These are phyloP conservation scores for Kurtzmaniella quercitrusa DNA, from an alignment of 1,139 yeast species.

Conservation along the genomic window DNA sequence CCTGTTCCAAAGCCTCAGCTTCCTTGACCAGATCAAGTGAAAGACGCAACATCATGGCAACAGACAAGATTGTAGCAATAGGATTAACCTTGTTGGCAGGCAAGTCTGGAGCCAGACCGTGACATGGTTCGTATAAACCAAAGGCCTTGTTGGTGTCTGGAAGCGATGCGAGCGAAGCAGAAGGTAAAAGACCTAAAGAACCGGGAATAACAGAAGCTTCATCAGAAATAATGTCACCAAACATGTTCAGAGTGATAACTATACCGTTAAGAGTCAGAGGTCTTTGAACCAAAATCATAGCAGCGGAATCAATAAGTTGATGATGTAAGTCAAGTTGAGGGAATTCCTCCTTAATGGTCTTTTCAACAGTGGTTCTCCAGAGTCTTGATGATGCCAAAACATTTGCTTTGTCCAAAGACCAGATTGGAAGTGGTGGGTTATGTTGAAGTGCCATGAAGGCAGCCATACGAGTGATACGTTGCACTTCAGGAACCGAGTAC, in stretches of 20 bases:
- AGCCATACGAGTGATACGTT: conserved; percentile 96
- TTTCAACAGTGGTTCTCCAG: conserved; percentile 92
- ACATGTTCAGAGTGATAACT: conserved; percentile 90
- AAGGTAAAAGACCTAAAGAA: conserved; percentile 89
- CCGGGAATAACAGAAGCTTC: conserved; percentile 98
- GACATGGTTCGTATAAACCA: conserved; percentile 97
- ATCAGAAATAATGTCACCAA: conserved; percentile 96
- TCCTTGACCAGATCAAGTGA: conserved; percentile 78
- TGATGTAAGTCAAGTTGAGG: conserved; percentile 84
- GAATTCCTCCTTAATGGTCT: conserved; percentile 79
- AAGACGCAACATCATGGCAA: conserved; percentile 94
- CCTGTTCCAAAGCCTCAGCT: conserved; percentile 85
- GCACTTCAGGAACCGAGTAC: conserved; percentile 85
- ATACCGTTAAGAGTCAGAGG: conserved; percentile 92
- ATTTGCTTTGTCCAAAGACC: conserved; percentile 97
- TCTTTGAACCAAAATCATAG: conserved; percentile 89
- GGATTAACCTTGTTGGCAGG: conserved; percentile 88
- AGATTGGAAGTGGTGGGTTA: conserved; percentile 87
- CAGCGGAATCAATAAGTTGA: conserved; percentile 96
- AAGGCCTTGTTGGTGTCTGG: conserved; percentile 93
- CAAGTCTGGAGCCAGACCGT: conserved; percentile 97
- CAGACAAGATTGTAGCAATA: conserved; percentile 88
- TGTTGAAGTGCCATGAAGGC: conserved; percentile 93
- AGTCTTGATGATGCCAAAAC: conserved; percentile 93
- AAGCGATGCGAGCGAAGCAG: conserved; percentile 91